Base-by-base conservation (phyloP, 2,329 filamentous ascomycete genomes). In the Neofusicoccum umdonicola region DNA sequence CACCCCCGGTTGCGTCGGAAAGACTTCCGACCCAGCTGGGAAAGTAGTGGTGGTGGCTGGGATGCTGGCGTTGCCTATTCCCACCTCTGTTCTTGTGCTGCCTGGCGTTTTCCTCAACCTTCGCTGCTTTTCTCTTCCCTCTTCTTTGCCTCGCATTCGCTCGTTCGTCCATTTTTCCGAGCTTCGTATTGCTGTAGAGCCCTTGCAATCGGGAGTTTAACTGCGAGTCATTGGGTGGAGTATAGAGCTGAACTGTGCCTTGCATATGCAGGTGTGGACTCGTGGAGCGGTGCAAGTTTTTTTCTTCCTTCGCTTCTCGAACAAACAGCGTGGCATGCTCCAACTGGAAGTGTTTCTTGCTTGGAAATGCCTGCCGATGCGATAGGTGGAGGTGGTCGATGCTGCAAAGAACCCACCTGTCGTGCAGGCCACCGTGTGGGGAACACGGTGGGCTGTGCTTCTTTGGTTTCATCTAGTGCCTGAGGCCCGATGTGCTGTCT, bases 401-500 rank as follows among this genome's bases (percentile, higher is more conserved):
- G 37, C 37, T 39, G 9, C 13, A 31, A 31, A 31, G 27, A 31
- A 31, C 27, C 27, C 27, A 31, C 27, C 27, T 31, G 27, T 31
- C 27, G 3, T 31, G 27, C 27, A 31, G 27, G 37, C 6, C 37
- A 12, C 13, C 11, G 37, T 39, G 37, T 39, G 11, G 15, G 7
- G 27, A 6, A 22, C 19, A n/a, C 6, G 27, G 27, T 19, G 42
- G 42, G 42, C 41, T 42, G 54, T 42, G 54, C 41, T 27, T 57
- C 31, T 31, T 27, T 34, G 13, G 54, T 57, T 57, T 57, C 54
- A 57, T 19, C 56, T 60, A 60, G 41, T 60, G 56, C 56, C 42
- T 37, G 42, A 57, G 42, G 41, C 56, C n/a, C 42, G 56, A 60
- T 60, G 56, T 37, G 56, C 44, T 60, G 56, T 60, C 56, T 47